Base-by-base conservation (phyloP, 83 land plant genomes). In the Picea abies region DNA sequence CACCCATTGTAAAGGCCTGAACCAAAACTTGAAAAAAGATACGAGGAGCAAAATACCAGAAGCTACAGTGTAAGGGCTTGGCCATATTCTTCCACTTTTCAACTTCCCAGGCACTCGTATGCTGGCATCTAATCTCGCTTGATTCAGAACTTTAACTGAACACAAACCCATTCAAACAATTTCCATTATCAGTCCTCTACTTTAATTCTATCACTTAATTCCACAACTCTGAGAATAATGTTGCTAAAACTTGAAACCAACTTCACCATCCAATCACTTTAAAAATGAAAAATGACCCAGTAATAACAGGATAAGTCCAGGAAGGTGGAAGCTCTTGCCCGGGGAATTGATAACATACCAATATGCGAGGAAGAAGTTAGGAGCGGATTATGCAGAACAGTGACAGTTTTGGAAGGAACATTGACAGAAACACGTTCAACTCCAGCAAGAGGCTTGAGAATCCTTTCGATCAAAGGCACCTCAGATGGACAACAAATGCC, bases 101-200 rank as follows among this genome's bases (percentile, higher is more conserved):
- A 62, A 29, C 25, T 83, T 80, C 26, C 96, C 95, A 49, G 84
- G 79, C 14, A 79, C 87, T 22, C 89, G 87, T 22, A 97, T 84
- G 71, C 90, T 95, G 11, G 98, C 99, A 9, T 95, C 95, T 8
- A 97, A 62, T 71, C 88, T 89, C 15, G 98, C 99, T 71, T 89
- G 84, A 81, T 97, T 97, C 66, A 97, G 84, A 47, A 86, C 94
- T 72, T 92, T 93, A 12, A 88, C 99, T 97, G 90, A 52, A 20
- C 19, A 44, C 8, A 81, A 70, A 37, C 56, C 79, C 47, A 75
- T 25, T 2, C 11, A 76, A 75, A 39, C 17, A 26, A 4, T 44
- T 23, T 52, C 56, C 14, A 2, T 52, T 10, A 12, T 52, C 2
- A 52, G 56, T 52, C 10, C 14, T 52, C 56, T 10, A 52, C 11